phyloP scores from a whole-genome alignment of 2,329 filamentous ascomycete species.

The Trichoderma oligosporum region DNA sequence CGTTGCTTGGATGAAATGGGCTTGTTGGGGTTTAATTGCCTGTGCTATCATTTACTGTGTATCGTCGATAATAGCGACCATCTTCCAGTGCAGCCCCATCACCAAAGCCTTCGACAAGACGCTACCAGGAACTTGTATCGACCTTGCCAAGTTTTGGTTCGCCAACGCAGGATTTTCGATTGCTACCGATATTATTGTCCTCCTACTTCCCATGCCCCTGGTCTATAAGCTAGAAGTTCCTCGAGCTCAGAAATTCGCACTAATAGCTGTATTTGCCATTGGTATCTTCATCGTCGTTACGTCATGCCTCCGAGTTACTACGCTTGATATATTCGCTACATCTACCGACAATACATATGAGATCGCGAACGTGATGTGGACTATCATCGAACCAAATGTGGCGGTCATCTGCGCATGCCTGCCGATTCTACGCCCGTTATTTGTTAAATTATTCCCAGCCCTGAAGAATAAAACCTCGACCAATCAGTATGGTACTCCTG shows the following conservation, averaged over 20 bases:
- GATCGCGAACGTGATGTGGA: constrained; percentile 1
- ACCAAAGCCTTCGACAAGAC: neutral
- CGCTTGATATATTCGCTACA: neutral
- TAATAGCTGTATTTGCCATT: constrained; percentile 2
- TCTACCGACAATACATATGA: constrained; percentile 1
- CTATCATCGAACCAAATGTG: neutral
- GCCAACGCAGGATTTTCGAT: constrained; percentile 1
- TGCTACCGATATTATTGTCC: neutral
- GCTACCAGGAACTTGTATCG: neutral
- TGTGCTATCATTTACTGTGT: neutral
- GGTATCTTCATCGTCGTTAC: neutral
- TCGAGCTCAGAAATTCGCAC: neutral
- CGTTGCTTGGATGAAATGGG: constrained; percentile 1
- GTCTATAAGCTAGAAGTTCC: neutral
- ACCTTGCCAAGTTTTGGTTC: constrained; percentile 2
- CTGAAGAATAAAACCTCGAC: neutral
- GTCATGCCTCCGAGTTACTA: neutral
- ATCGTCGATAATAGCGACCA: neutral
- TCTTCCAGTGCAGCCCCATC: neutral
- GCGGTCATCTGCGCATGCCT: neutral
- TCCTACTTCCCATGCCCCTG: neutral
- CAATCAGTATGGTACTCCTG: neutral
- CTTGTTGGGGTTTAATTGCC: neutral
- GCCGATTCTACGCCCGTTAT: neutral
- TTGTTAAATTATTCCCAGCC: neutral